Evolutionary conservation across 2,329 filamentous ascomycete genomes (phyloP).

Genomic region (Colletotrichum chrysophilum): DNA sequence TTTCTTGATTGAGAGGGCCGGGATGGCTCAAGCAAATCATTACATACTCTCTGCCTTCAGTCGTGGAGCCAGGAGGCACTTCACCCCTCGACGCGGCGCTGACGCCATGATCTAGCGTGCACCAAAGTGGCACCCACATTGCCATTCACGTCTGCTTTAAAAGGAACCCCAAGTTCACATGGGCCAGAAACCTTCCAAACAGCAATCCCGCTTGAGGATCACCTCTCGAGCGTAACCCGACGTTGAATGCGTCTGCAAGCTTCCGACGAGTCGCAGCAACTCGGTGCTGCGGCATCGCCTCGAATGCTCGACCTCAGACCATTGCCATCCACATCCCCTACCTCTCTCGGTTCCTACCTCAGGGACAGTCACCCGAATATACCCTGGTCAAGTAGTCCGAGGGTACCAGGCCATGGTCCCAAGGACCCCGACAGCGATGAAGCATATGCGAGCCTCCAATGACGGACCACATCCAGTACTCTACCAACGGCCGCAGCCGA

Average conservation of each 20-base stretch:
- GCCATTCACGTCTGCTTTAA: fast-evolving
- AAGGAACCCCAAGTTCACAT: background rate
- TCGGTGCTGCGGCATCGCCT: fast-evolving
- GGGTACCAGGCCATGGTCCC: background rate
- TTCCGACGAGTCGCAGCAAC: background rate
- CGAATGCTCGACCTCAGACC: background rate
- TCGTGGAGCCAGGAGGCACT: too few relatives aligned
- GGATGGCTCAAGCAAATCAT: too few relatives aligned
- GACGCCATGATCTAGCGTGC: too few relatives aligned
- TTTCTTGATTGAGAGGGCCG: too few relatives aligned
- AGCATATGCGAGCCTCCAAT: background rate
- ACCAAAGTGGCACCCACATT: fast-evolving
- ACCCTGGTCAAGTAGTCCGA: background rate
- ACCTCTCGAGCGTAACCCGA: too few relatives aligned
- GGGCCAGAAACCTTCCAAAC: background rate
- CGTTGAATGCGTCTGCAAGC: background rate
- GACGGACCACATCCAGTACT: background rate
- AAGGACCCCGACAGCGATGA: background rate
- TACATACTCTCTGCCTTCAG: too few relatives aligned
- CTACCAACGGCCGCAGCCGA: too few relatives aligned
- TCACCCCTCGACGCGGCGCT: too few relatives aligned
- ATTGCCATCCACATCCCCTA: background rate
- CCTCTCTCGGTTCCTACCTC: background rate
- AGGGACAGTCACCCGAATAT: fast-evolving
- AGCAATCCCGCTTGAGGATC: too few relatives aligned